Evolutionary conservation across 208 protist species (phyloP).

Genomic region (Willaertia magna): DNA sequence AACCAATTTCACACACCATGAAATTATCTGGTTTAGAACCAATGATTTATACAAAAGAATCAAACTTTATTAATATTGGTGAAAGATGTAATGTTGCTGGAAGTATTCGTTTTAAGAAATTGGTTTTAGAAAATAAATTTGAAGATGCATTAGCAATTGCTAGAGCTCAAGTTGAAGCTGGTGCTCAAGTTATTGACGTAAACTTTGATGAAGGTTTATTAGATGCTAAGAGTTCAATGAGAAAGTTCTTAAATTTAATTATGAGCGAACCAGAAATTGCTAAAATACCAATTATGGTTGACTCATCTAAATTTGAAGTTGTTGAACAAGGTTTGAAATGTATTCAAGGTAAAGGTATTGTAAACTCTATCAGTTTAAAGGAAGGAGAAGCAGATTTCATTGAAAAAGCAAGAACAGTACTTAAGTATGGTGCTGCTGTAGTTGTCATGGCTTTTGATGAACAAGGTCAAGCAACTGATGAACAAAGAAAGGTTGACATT

Average conservation of each 20-base stretch:
- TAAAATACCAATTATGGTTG: constrained; percentile 83
- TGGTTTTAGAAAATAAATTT: constrained; percentile 74
- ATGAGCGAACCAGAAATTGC: constrained; percentile 81
- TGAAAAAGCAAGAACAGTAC: constrained; percentile 61
- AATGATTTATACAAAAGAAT: constrained; percentile 48
- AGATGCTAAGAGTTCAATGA: constrained; percentile 70
- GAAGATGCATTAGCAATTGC: constrained; percentile 52
- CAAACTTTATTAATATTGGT: constrained; percentile 87
- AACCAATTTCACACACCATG: constrained; percentile 15
- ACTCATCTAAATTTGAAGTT: constrained; percentile 87
- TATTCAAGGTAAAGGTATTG: constrained; percentile 86
- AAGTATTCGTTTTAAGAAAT: constrained; percentile 74
- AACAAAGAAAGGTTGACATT: constrained; percentile 70
- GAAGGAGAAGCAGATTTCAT: constrained; percentile 84
- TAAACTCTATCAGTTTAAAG: constrained; percentile 90
- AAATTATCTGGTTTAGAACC: constrained; percentile 68
- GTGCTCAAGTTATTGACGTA: constrained; percentile 87
- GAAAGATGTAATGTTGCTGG: constrained; percentile 92
- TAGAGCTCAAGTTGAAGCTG: constrained; percentile 70
- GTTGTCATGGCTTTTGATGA: constrained; percentile 90
- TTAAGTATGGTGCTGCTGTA: constrained; percentile 72
- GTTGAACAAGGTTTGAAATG: constrained; percentile 75
- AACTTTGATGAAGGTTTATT: constrained; percentile 93
- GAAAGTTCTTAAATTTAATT: constrained; percentile 75
- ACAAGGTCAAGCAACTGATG: constrained; percentile 73